Evolutionary conservation across 2,329 filamentous ascomycete species (phyloP), one percentile per base, ranked within the genome.

Genomic region (Cercospora sojina): DNA sequence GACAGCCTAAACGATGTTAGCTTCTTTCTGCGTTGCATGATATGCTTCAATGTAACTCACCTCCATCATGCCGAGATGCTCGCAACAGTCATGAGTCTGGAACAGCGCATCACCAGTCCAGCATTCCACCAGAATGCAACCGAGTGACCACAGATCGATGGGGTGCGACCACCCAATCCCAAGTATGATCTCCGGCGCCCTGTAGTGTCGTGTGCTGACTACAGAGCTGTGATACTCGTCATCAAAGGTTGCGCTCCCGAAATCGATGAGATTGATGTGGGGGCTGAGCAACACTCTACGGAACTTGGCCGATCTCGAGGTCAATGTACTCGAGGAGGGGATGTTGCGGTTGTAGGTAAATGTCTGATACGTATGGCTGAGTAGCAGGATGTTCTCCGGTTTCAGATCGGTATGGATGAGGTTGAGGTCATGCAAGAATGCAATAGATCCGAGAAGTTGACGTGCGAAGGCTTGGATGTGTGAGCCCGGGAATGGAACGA

Each of bases 381-480:
- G 86, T 25, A 90, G 82, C 18, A 90, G 82, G 68, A 90, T 89
- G 71, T 90, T 90, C 77, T 90, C 87, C 2, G 87, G 87, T 76
- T 90, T 90, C 68, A 90, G 76, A 77, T 90, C 87, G 51, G 95
- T 99, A 78, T 99, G 95, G 68, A 99, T 97, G 71, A 99, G 86
- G 78, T 98, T 97, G 18, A 99, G 86, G 79, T 99, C 95, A 77
- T 99, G 95, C 23, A 99, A 84, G 79, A 98, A 99, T 66, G 95
- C 95, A 75, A 99, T 96, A 75, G 94, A 98, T n/a, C 94, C 98
- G 68, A 99, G 91, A 16, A 99, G 84, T 77, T 99, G 95, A 59
- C 94, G 88, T 57, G 95, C 95, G 83, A 99, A 98, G 77, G 88
- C 94, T 79, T 98, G 95, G 66, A 99, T 99, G 79, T 99, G 95